Base-by-base conservation (phyloP, 2,329 filamentous ascomycete species). In the Didymella sp. region DNA sequence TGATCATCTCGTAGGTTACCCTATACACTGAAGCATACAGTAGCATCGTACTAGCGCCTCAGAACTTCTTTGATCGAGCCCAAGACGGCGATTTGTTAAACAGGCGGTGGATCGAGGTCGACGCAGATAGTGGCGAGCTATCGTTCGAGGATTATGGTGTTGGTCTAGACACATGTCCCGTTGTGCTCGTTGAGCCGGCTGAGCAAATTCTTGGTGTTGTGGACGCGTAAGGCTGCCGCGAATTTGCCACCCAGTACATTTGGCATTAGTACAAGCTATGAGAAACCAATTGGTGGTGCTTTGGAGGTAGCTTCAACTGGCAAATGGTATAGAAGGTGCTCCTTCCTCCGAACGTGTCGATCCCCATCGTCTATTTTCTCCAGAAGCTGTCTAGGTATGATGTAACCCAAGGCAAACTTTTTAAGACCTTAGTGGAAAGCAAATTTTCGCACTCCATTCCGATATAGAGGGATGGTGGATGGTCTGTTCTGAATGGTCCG, bases 1-100 rank as follows among this genome's bases (percentile, higher is more conserved):
- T 55, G 24, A 44, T 13, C 25, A n/a, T 13, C 6, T 6, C 3
- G 3, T 19, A 57, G 35, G 63, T 67, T 13, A 64, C 63, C 2
- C 47, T 66, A 0, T 66, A 66, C 28, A 63, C 59, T 4, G 65
- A 67, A 51, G 68, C 62, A n/a, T 66, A 63, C 42, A 48, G 42
- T 30, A 64, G 59, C 50, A 66, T 71, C 19, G 45, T 61, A 1
- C 61, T 67, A n/a, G 61, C 59, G 3, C 61, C 60, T 15, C 63
- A 67, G n/a, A 68, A 66, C 40, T 68, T 66, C 58, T 64, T 69
- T 25, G 58, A 65, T 45, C 54, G 63, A 15, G 63, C 62, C 6
- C 63, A 68, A 31, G 63, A 65, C 33, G 60, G 64, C 11, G 61
- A 68, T 50, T 30, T 66, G 43, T 35, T 62, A 44, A 64, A 67